Conservation (phyloP, 495 filamentous ascomycete species). For the Neohortaea acidophila region DNA sequence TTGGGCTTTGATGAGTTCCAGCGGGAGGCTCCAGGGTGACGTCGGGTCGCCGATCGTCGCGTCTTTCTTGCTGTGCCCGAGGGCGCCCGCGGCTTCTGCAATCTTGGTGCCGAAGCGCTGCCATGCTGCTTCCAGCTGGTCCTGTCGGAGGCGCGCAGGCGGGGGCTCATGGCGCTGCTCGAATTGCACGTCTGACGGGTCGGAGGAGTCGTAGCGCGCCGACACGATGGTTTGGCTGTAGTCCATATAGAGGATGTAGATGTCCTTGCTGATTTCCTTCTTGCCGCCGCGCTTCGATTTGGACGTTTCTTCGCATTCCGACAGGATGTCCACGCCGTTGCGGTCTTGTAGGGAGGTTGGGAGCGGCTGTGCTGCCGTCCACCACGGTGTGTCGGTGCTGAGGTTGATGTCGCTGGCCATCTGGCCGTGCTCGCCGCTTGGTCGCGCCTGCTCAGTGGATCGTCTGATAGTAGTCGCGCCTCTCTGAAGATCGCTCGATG, state of each 20-base stretch:
- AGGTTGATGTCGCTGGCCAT: conserved; percentile 83
- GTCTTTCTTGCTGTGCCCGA: conserved; percentile 42
- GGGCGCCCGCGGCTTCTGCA: conserved; percentile 42
- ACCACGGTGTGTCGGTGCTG: conserved; percentile 59
- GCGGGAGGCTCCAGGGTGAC: conserved; percentile 55
- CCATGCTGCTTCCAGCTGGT: conserved; percentile 78
- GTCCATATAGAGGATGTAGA: conserved; percentile 80
- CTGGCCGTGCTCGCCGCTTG: conserved; percentile 57
- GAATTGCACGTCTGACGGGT: conserved; percentile 53
- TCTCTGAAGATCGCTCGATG: conserved; percentile 53
- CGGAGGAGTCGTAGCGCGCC: conserved; percentile 59
- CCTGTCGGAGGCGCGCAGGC: conserved; percentile 71
- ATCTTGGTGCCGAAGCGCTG: conserved; percentile 61
- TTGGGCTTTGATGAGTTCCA: conserved; percentile 61
- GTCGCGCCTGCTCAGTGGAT: conserved; percentile 57
- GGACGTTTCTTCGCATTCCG: conserved; percentile 65
- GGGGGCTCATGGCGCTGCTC: conserved; percentile 82
- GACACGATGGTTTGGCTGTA: conserved; percentile 90
- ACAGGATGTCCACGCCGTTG: conserved; percentile 52
- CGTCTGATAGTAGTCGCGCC: conserved; percentile 35
- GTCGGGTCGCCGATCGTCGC: conserved; percentile 74
- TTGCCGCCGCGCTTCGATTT: conserved; percentile 52
- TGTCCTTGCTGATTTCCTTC: conserved; percentile 55
- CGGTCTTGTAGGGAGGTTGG: conserved; percentile 72
- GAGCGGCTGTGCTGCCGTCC: conserved; percentile 55